Conservation (phyloP, 1,284 basidiomycete genomes). For the Ganoderma multipileum region DNA sequence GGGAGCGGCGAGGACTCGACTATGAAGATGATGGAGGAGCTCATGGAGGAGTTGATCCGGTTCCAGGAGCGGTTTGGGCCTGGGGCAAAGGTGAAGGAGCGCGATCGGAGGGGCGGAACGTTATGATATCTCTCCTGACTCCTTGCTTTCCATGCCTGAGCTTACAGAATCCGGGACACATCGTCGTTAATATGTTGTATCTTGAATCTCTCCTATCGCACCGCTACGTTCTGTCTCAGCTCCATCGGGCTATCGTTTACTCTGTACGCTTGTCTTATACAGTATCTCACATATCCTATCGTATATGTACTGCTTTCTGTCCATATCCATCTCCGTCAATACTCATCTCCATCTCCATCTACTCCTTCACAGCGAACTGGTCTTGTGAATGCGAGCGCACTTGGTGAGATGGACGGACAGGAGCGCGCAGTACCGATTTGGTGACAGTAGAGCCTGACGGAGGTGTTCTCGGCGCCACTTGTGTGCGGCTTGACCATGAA, state of each 20-base stretch:
- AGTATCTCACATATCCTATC: conserved; percentile 33
- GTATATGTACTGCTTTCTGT: conserved; percentile 26
- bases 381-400: background rate
- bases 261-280: conserved; percentile 32
- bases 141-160: conserved; percentile 6
- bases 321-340: conserved; percentile 8
- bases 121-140: conserved; percentile 39
- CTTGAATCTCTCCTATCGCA: conserved; percentile 27
- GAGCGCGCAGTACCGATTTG: background rate
- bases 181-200: conserved; percentile 28
- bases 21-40: conserved; percentile 85
- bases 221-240: conserved; percentile 27
- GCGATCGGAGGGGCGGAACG: conserved; percentile 51
- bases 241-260: conserved; percentile 23
- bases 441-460: background rate
- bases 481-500: conserved; percentile 18
- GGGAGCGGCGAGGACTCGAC: conserved; percentile 43
- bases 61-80: conserved; percentile 89
- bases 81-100: conserved; percentile 62
- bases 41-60: conserved; percentile 85
- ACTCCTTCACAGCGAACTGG: background rate
- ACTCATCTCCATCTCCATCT: background rate
- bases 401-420: background rate
- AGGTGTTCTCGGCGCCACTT: conserved; percentile 21
- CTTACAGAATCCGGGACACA: conserved; percentile 19